Evolutionary conservation across 257 asterid species (phyloP), one percentile per base, ranked within the genome.

Genomic region (Lycium ferocissimum): DNA sequence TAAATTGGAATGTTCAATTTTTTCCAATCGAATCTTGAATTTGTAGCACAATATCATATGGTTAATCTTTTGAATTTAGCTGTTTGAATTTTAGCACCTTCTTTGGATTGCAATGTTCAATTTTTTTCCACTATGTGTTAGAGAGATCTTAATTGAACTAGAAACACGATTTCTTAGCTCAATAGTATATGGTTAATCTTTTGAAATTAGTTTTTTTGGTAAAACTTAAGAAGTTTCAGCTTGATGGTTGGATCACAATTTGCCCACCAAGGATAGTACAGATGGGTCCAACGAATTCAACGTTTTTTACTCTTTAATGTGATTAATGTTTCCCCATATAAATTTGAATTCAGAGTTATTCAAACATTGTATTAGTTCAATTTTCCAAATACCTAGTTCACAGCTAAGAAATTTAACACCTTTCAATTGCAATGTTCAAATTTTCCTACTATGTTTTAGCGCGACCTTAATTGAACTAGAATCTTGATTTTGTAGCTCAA

Each of bases 391-490:
- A 37, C 80, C 58, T 45, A n/a, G 33, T 76, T 53, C 82, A 15
- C 65, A 14, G 45, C 47, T 53, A 76, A 51, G 14, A 53, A 53
- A 3, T 51, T 53, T 76, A 6, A 26, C 45, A 76, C 35, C 4
- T 13, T 76, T 51, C 26, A 26, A 26, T 26, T 76, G 7, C 26
- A 53, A 14, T 14, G 59, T 11, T 53, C 35, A 26, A 15, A 26
- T 53, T 20, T 22, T 76, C 26, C 47, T 7, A 15, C 65, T 22
- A 75, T 49, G 11, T 75, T 47, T 75, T 75, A 12, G 20, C 20
- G 12, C 81, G 12, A 15, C 47, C 65, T 53, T 53, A 26, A 76
- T 76, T 76, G 47, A 76, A 76, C 15, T 26, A 9, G 82, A 76
- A 76, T 76, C n/a, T 75, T 0, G 58, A 75, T 45, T 20, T 51